phyloP scores from a whole-genome alignment of 257 asterid species.

The Nicotiana tabacum region DNA sequence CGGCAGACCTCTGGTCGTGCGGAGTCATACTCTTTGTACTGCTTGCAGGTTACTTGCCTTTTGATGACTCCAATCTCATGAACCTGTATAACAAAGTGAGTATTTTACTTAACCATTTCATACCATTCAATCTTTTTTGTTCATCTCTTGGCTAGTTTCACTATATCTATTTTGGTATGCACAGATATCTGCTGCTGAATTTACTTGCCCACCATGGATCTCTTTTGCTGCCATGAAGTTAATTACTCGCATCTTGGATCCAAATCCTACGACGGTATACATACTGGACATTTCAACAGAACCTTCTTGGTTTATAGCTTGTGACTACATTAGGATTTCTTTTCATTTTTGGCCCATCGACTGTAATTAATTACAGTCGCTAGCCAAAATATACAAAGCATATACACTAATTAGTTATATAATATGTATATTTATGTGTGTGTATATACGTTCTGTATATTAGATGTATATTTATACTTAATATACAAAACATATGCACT shows the following conservation, averaged over 20 bases:
- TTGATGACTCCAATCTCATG: constrained; percentile 76
- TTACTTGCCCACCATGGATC: constrained; percentile 93
- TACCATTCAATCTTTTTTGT: neutral
- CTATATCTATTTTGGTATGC: neutral
- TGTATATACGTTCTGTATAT: too few relatives aligned
- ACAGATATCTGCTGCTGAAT: constrained; percentile 83
- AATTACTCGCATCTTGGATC: constrained; percentile 70
- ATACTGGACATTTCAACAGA: neutral
- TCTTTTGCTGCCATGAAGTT: constrained; percentile 77
- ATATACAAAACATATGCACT: too few relatives aligned
- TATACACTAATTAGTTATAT: too few relatives aligned
- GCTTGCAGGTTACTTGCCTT: constrained; percentile 97
- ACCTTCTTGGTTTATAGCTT: neutral
- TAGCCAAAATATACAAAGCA: too few relatives aligned
- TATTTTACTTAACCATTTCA: constrained; percentile 5
- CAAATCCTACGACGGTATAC: constrained; percentile 72
- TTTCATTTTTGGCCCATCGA: neutral
- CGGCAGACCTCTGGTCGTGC: constrained; percentile 92
- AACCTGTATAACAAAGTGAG: constrained; percentile 80
- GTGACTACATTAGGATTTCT: neutral
- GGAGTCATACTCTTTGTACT: constrained; percentile 91
- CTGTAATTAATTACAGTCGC: too few relatives aligned
- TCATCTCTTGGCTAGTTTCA: constrained; percentile 16
- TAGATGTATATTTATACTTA: too few relatives aligned
- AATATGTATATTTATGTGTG: too few relatives aligned